These are phyloP conservation scores for Boletales sp. DNA, from an alignment of 768 basidiomycete species.

Conservation along the genomic window DNA sequence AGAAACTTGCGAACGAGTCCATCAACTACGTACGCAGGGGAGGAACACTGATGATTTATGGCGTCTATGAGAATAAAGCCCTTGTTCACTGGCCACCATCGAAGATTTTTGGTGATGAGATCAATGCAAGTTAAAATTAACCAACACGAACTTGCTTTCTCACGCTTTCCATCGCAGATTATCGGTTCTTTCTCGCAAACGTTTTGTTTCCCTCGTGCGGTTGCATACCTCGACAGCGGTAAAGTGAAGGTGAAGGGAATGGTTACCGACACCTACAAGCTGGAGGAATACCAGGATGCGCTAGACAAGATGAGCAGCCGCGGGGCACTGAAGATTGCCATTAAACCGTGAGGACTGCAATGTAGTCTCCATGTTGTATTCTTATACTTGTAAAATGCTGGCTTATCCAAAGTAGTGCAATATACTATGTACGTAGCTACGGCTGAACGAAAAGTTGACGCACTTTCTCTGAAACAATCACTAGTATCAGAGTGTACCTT, in stretches of 20 bases:
- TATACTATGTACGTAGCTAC: neutral
- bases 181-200: slow-evolving; percentile 90
- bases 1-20: slow-evolving; percentile 80
- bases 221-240: slow-evolving; percentile 84
- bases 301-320: slow-evolving; percentile 71
- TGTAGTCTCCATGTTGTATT: slow-evolving; percentile 9
- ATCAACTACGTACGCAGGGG: slow-evolving; percentile 88
- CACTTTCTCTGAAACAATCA: too few relatives aligned
- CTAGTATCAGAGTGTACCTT: too few relatives aligned
- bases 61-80: slow-evolving; percentile 86
- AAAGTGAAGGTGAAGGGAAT: slow-evolving; percentile 83
- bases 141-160: neutral
- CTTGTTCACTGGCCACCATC: slow-evolving; percentile 83
- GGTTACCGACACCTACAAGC: slow-evolving; percentile 63
- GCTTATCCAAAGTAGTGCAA: neutral
- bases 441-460: too few relatives aligned
- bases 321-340: slow-evolving; percentile 57
- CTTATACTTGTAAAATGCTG: slow-evolving; percentile 16
- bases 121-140: slow-evolving; percentile 37
- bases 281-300: slow-evolving; percentile 68
- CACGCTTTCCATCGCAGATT: slow-evolving; percentile 45
- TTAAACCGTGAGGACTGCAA: slow-evolving; percentile 44
- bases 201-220: slow-evolving; percentile 86
- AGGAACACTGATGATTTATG: slow-evolving; percentile 84
- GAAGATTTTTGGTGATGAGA: slow-evolving; percentile 76